Conservation (phyloP, 139 green algal genomes). For the Micractinium conductrix region DNA sequence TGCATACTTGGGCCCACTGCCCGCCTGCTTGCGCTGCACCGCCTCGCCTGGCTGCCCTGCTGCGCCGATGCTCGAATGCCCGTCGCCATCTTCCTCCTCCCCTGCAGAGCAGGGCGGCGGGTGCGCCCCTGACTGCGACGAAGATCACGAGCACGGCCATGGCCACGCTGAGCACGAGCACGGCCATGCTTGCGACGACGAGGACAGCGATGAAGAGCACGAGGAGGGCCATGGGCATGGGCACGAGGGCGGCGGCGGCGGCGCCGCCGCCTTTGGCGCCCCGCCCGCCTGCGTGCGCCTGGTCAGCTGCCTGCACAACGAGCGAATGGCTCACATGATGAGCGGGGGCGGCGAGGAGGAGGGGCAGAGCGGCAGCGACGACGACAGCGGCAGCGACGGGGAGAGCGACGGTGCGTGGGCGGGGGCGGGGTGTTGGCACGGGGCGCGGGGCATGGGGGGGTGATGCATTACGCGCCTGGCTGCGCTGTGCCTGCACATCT, state of each 20-base stretch:
- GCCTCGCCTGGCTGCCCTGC: too few relatives aligned
- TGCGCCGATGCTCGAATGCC: too few relatives aligned
- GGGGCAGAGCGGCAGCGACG: neutral
- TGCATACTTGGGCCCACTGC: too few relatives aligned
- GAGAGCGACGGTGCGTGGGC: neutral
- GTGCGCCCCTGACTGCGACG: conserved; percentile 8
- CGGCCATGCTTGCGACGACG: neutral
- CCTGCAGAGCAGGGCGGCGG: neutral
- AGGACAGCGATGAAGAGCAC: neutral
- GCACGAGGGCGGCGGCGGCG: neutral
- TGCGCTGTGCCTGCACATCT: too few relatives aligned
- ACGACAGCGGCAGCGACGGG: neutral
- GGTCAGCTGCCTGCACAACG: conserved; percentile 41
- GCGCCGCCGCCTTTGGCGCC: neutral
- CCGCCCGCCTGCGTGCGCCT: conserved; percentile 25
- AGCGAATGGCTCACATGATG: conserved; percentile 31
- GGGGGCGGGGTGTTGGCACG: too few relatives aligned
- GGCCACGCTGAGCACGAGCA: neutral
- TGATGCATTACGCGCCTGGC: too few relatives aligned
- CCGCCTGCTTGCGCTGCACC: too few relatives aligned
- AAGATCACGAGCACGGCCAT: conserved; percentile 13
- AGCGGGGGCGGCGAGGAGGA: neutral
- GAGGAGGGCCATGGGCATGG: neutral
- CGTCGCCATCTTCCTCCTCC: too few relatives aligned
- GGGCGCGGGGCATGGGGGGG: too few relatives aligned